Evolutionary conservation across 106 monocot genomes (phyloP), one percentile per base, ranked within the genome.

Genomic region (Apostasia ramifera): DNA sequence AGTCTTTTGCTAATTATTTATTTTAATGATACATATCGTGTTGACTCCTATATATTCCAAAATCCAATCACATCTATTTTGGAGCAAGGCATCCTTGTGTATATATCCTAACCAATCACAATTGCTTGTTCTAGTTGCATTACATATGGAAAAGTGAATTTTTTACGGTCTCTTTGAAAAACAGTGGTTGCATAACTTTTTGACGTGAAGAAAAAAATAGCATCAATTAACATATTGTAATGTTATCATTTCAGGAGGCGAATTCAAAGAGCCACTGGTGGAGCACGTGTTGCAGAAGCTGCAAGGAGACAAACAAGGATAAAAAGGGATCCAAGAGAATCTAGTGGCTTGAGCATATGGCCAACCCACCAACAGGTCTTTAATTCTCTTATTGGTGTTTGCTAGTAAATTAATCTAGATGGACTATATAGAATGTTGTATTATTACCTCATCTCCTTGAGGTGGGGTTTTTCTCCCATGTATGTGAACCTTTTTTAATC

Each of bases 341-440:
- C 73, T 69, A 80, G 54, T 41, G 74, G 57, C 12, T 39, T 67
- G 50, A 77, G 39, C 73, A 78, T 58, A 73, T 47, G 79, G 71
- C 58, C 72, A 46, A 66, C 77, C 59, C 43, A 11, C 52, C 68
- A 39, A n/a, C 81, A 94, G 88, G 94, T 94, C 85, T 46, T 11
- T 77, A 45, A 72, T 47, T 60, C 60, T 60, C 6, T 40, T 41
- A 1, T 8, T 60, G 39, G 50, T 8, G 4, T 50, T 6, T 60
- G 9, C 40, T 40, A 41, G 5, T 65, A 53, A 7, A 53, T 53
- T 5, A 53, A 11, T 11, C 53, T 11, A 11, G 53, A 12, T 50
- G 6, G 51, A 50, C 37, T 66, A 66, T 65, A 1, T 49, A 49
- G 53, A 13, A 53, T 68, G 41, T 41, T 67, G 48, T 51, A 50